These are phyloP conservation scores for Aspergillus tanneri DNA, from an alignment of 2,329 filamentous ascomycete genomes.

Conservation along the genomic window DNA sequence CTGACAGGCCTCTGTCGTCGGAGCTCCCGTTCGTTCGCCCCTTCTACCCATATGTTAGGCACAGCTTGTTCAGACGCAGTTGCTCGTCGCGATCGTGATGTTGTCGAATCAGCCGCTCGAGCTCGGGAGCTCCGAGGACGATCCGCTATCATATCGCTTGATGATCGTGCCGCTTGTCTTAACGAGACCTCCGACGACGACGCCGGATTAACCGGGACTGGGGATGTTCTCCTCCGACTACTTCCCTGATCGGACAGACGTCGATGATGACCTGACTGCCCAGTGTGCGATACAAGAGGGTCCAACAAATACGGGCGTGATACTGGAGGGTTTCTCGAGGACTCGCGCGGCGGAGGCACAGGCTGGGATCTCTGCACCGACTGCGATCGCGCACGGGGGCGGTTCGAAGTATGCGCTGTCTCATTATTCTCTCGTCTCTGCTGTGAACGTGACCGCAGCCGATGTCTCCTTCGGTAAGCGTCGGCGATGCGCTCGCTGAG, in stretches of 20 bases:
- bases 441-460: constrained; percentile 40
- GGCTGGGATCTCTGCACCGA: constrained; percentile 29
- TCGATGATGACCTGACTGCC: constrained; percentile 31
- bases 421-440: constrained; percentile 39
- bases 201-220: constrained; percentile 31
- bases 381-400: constrained; percentile 31
- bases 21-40: constrained; percentile 23
- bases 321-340: constrained; percentile 27
- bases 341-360: constrained; percentile 16
- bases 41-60: constrained; percentile 26
- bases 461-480: constrained; percentile 75
- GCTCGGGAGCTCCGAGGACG: constrained; percentile 29
- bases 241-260: constrained; percentile 37
- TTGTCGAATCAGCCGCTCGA: constrained; percentile 25
- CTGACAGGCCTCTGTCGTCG: constrained; percentile 24
- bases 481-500: constrained; percentile 88
- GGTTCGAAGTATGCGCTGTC: constrained; percentile 25
- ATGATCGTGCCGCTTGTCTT: constrained; percentile 34
- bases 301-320: constrained; percentile 37
- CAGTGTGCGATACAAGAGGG: constrained; percentile 25
- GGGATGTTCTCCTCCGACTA: constrained; percentile 35
- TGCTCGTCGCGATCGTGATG: constrained; percentile 30
- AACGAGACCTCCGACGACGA: constrained; percentile 38
- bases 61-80: constrained; percentile 34
- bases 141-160: constrained; percentile 39